Evolutionary conservation across 2,329 filamentous ascomycete species (phyloP).

Genomic region (Paraphoma sp.): DNA sequence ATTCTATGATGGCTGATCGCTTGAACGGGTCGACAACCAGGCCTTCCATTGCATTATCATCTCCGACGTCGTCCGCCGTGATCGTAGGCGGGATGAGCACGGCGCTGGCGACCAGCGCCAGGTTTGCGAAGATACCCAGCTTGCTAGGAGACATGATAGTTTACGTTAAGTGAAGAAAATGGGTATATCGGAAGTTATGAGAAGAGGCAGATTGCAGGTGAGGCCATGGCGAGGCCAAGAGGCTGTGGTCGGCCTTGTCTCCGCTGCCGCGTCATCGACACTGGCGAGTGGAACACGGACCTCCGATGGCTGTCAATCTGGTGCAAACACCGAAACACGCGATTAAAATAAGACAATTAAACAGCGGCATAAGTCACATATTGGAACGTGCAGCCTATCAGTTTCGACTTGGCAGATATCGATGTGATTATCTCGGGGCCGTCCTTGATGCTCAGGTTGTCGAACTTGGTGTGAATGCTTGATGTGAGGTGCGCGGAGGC

Average conservation of each 20-base stretch:
- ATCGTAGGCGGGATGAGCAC: conserved; percentile 44
- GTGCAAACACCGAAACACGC: conserved; percentile 14
- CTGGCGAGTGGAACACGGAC: conserved; percentile 11
- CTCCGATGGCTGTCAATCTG: conserved; percentile 9
- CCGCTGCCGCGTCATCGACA: conserved; percentile 23
- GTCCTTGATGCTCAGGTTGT: too few species aligned
- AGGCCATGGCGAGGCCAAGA: conserved; percentile 17
- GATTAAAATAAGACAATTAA: neutral
- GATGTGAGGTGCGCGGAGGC: too few species aligned
- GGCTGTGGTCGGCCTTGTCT: conserved; percentile 17
- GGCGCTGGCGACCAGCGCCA: conserved; percentile 47
- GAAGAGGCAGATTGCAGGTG: conserved; percentile 16
- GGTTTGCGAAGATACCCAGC: conserved; percentile 40
- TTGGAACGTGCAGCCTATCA: neutral
- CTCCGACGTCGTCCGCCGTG: conserved; percentile 33
- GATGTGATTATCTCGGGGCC: neutral
- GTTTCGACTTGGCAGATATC: too few species aligned
- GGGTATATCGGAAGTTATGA: conserved; percentile 13
- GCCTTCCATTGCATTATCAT: conserved; percentile 37
- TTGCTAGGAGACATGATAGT: conserved; percentile 39
- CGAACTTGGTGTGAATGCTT: too few species aligned
- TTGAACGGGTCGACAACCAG: conserved; percentile 42
- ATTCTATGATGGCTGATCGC: conserved; percentile 42
- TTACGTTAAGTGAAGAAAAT: conserved; percentile 18
- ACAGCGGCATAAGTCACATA: neutral